Base-by-base conservation (phyloP, 2,329 filamentous ascomycete genomes). In the Fusarium agapanthi region DNA sequence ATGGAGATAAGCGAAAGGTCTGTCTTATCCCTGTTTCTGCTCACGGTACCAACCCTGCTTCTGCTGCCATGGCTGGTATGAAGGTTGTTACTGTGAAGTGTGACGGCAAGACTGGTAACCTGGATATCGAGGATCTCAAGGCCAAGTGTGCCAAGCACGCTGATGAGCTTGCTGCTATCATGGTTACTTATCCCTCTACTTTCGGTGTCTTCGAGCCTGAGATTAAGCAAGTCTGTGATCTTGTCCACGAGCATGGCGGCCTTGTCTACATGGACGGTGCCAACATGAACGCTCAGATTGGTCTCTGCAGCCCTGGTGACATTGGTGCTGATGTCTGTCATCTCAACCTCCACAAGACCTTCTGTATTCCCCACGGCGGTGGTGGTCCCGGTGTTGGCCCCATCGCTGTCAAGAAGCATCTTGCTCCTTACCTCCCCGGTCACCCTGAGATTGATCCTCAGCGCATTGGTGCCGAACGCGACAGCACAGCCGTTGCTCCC, bases 211-310 rank as follows among this genome's bases (percentile, higher is more conserved):
- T 97, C 78, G 95, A 98, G 85, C 95, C 95, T 6, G 89, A 91
- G 75, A 90, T 97, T 81, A 97, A 95, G 85, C 89, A 93, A 78
- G 95, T 92, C 18, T 97, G 94, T 82, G 86, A 94, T 58, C 86
- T 96, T 35, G 94, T 98, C 22, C 95, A 98, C 84, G 83, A 92
- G 75, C 86, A 97, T 79, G 95, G 95, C 50, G 95, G 95, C 20
- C 94, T 97, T 80, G 95, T 98, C n/a, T 98, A 98, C 86, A 98
- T 98, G 95, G 95, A 98, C 79, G 95, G 95, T 47, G 95, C 95
- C 75, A 98, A 98, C 85, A 95, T 98, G 93, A 98, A 98, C 80
- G 95, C 95, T 15, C 95, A 98, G 83, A 97, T 98, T 69, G 95
- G 95, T 15, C 88, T 98, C 18, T 97, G 94, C 86, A 97, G 94